Base-by-base conservation (phyloP, 2,329 filamentous ascomycete genomes). In the Ceratocystiopsis minuta region DNA sequence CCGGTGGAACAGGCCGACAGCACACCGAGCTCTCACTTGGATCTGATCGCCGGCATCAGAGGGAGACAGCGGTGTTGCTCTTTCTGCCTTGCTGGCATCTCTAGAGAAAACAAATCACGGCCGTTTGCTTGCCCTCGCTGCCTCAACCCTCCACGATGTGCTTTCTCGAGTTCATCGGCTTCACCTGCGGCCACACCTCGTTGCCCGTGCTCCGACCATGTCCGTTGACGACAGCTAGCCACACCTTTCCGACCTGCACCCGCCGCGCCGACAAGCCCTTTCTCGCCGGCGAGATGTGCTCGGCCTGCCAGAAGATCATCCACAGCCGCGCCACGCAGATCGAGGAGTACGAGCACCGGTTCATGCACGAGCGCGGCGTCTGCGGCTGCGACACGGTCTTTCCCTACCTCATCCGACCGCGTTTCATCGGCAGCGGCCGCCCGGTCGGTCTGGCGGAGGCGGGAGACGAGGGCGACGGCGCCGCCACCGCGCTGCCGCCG, bases 121-220 rank as follows among this genome's bases (percentile, higher is more conserved):
- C n/a, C n/a, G n/a, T n/a, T n/a, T n/a, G n/a, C n/a, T n/a, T n/a
- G n/a, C n/a, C n/a, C 20, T 20, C 20, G 7, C 20, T 20, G 20
- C 4, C 7, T 20, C 20, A 20, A 20, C 20, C 4, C 24, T 10
- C 24, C 4, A 28, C 45, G 3, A 70, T 69, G 66, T 69, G 66
- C 48, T 58, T 66, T 51, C 53, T 56, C 31, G 62, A 67, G 49
- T 66, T 57, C 48, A 51, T 65, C 38, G 60, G 58, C 41, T 69
- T 66, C 51, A 59, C 53, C 32, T 70, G 66, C 50, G 66, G 65
- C 15, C 66, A 70, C 52, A 60, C 59, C 38, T 61, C 60, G 7
- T 35, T 59, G 4, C 53, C 57, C 1, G 54, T 61, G 12, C 54
- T 65, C 38, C 58, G 61, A 0, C 52, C 56, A 3, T 69, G 66